Percentiles rank a stretch among this genome's conserved stretches.
These are phyloP conservation scores for Thraustochytrium sp. DNA, from an alignment of 352 stramenopile species.

Conservation along the genomic window DNA sequence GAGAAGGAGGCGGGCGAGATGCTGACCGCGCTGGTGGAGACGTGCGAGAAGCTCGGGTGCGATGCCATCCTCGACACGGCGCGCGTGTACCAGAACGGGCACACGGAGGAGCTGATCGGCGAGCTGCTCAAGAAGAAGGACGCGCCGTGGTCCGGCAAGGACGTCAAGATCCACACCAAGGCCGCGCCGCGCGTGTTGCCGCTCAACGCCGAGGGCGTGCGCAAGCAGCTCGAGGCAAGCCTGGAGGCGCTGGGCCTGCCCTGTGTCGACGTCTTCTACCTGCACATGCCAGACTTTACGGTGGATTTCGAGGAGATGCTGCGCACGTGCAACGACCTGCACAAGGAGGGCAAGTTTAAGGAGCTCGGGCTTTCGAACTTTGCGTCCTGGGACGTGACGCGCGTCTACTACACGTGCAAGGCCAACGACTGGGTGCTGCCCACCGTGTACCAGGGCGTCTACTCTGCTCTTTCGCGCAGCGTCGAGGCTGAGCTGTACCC, in stretches of 20 bases:
- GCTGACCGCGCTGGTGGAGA: too few relatives aligned
- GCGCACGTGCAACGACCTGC: conserved; percentile 52
- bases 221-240: conserved; percentile 47
- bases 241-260: conserved; percentile 52
- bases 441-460: conserved; percentile 68
- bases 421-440: conserved; percentile 59
- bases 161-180: not conserved
- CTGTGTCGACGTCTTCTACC: conserved; percentile 60
- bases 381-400: conserved; percentile 59
- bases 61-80: conserved; percentile 52
- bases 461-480: conserved; percentile 66
- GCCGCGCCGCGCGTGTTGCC: not conserved
- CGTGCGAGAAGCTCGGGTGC: too few relatives aligned
- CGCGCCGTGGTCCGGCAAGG: not conserved
- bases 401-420: conserved; percentile 60
- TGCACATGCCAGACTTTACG: conserved; percentile 66
- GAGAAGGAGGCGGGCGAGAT: too few relatives aligned
- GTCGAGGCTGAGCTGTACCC: conserved; percentile 64
- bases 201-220: not conserved
- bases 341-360: conserved; percentile 56
- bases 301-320: conserved; percentile 59
- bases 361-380: conserved; percentile 69
- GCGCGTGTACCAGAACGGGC: conserved; percentile 51
- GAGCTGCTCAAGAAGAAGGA: not conserved
- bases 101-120: conserved; percentile 49